These are phyloP conservation scores for Rhodotorula glutinis DNA, from an alignment of 1,284 basidiomycete genomes.

Conservation along the genomic window DNA sequence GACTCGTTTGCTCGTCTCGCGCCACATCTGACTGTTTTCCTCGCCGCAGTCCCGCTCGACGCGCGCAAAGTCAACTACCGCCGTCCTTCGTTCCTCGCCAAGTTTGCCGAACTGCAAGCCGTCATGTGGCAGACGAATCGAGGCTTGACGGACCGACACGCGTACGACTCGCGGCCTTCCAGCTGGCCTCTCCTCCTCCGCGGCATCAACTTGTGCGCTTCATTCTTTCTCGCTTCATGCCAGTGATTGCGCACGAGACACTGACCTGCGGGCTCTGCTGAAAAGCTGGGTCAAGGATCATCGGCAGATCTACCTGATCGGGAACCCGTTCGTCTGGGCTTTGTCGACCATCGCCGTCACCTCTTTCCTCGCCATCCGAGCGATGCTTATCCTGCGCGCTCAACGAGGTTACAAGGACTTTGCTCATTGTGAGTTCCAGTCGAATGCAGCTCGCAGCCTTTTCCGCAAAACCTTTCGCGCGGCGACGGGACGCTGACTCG, in stretches of 20 bases:
- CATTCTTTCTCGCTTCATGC: not conserved
- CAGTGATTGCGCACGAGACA: not conserved
- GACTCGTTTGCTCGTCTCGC: too few species aligned
- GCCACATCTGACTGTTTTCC: too few species aligned
- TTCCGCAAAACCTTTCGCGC: not conserved
- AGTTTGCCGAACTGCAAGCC: slow-evolving; percentile 86
- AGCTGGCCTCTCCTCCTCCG: slow-evolving; percentile 84
- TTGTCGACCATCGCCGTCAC: slow-evolving; percentile 68
- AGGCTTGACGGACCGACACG: slow-evolving; percentile 88
- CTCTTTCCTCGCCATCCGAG: slow-evolving; percentile 66
- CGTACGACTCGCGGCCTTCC: slow-evolving; percentile 86
- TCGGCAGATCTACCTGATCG: slow-evolving; percentile 88
- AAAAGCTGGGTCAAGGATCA: slow-evolving; percentile 97
- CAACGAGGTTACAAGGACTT: slow-evolving; percentile 90
- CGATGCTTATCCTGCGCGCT: slow-evolving; percentile 75
- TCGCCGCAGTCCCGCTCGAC: slow-evolving; percentile 59
- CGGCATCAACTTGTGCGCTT: slow-evolving; percentile 62
- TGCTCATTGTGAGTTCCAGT: slow-evolving; percentile 65
- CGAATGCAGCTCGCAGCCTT: not conserved
- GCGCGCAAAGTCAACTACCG: slow-evolving; percentile 74
- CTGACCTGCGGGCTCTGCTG: not conserved
- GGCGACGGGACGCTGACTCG: not conserved
- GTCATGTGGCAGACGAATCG: slow-evolving; percentile 99
- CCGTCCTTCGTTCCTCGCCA: slow-evolving; percentile 77
- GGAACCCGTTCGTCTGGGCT: slow-evolving; percentile 93